phyloP scores from a whole-genome alignment of 108 stramenopile species.

The Halocafeteria seosinensis region DNA sequence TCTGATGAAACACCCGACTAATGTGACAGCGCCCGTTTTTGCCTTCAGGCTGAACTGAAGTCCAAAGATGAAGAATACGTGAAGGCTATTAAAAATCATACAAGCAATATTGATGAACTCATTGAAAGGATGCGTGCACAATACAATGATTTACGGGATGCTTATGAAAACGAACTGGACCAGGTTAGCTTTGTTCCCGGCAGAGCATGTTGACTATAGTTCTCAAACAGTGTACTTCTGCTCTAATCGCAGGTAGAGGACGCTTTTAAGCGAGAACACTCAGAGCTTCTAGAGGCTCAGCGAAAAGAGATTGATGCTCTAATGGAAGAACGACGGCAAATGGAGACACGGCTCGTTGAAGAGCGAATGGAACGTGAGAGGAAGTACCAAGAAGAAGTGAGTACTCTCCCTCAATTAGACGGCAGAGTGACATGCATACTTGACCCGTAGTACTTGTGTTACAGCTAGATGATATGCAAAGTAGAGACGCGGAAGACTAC shows the following conservation, averaged over 20 bases:
- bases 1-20: too few relatives aligned
- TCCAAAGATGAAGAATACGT: slow-evolving; percentile 55
- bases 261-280: slow-evolving; percentile 36
- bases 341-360: slow-evolving; percentile 37
- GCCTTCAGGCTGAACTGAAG: slow-evolving; percentile 39
- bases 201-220: not conserved
- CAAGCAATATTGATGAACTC: slow-evolving; percentile 42
- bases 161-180: slow-evolving; percentile 29
- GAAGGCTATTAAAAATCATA: slow-evolving; percentile 40
- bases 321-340: slow-evolving; percentile 31
- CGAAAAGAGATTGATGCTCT: slow-evolving; percentile 33
- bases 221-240: slow-evolving; percentile 4
- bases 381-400: slow-evolving; percentile 14
- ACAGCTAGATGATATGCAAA: slow-evolving; percentile 34
- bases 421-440: not conserved
- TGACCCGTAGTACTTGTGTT: too few relatives aligned
- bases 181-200: too few relatives aligned
- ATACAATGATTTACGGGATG: slow-evolving; percentile 32
- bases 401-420: too few relatives aligned
- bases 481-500: slow-evolving; percentile 43
- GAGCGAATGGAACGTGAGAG: slow-evolving; percentile 31
- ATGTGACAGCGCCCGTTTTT: too few relatives aligned
- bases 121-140: slow-evolving; percentile 32
- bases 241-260: too few relatives aligned
- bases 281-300: slow-evolving; percentile 26